phyloP scores from a whole-genome alignment of 306 rosid genomes.

The Hippophae tibetana region DNA sequence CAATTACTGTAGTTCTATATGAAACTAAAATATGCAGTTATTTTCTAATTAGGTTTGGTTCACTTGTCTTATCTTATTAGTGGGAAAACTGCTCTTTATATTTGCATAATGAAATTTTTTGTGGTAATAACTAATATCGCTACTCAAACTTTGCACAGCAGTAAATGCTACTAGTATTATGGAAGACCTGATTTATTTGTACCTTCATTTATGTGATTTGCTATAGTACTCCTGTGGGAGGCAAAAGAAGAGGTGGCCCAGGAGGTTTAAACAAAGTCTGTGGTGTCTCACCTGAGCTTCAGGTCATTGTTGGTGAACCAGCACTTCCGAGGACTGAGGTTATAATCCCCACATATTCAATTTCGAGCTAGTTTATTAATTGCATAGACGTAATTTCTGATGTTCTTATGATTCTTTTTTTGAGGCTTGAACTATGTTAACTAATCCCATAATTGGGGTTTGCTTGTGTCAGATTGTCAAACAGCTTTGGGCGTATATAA shows the following conservation, averaged over 20 bases:
- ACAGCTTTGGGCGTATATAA: constrained; percentile 93
- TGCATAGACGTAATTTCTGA: background rate
- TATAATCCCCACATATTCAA: constrained; percentile 4
- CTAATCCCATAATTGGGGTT: background rate
- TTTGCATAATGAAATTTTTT: too few species aligned
- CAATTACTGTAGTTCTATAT: too few species aligned
- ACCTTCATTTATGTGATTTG: background rate
- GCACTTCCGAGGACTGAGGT: constrained; percentile 80
- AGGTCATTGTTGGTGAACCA: constrained; percentile 61
- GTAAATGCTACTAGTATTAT: background rate
- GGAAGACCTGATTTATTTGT: constrained; percentile 8
- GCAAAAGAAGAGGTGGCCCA: constrained; percentile 64
- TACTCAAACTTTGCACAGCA: background rate
- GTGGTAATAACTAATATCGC: too few species aligned
- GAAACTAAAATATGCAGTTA: too few species aligned
- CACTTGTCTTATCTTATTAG: too few species aligned
- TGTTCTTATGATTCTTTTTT: background rate
- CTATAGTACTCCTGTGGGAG: constrained; percentile 42
- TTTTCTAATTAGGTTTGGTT: too few species aligned
- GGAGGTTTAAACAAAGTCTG: constrained; percentile 76
- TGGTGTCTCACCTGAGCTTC: constrained; percentile 72
- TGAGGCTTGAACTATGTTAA: background rate
- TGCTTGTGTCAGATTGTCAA: constrained; percentile 56
- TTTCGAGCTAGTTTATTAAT: background rate
- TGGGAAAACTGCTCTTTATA: too few species aligned